Conservation (phyloP, 1,139 yeast genomes). For the Saccharomyces hybrid region DNA sequence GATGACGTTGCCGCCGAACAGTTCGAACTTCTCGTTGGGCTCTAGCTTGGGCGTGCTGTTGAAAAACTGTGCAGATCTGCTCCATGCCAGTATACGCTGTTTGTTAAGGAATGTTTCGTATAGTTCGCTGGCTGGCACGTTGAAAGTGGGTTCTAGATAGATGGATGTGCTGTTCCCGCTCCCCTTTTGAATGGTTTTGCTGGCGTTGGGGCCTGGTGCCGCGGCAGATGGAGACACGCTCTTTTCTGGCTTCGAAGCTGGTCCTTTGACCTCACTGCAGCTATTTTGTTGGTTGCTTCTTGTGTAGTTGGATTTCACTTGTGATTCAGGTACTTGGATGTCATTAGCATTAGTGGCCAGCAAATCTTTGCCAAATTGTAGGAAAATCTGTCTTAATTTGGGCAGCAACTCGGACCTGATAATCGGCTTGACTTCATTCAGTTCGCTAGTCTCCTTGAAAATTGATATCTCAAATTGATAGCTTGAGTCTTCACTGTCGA, state of each 20-base stretch:
- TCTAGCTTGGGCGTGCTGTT: constrained; percentile 16
- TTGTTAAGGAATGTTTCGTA: constrained; percentile 71
- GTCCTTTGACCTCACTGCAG: constrained; percentile 18
- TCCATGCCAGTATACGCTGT: constrained; percentile 79
- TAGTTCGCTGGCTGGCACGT: constrained; percentile 80
- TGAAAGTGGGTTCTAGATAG: constrained; percentile 72
- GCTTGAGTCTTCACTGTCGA: constrained; percentile 80
- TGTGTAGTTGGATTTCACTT: constrained; percentile 63
- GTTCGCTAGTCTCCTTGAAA: constrained; percentile 48
- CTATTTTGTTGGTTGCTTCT: constrained; percentile 49
- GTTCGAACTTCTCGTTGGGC: constrained; percentile 55
- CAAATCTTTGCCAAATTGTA: constrained; percentile 68
- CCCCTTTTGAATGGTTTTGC: constrained; percentile 31
- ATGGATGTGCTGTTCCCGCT: constrained; percentile 62
- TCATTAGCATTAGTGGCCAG: constrained; percentile 72
- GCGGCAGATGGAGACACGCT: constrained; percentile 10
- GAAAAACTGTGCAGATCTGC: constrained; percentile 48
- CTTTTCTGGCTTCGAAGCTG: constrained; percentile 12
- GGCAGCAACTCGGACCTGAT: constrained; percentile 63
- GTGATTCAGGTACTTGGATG: constrained; percentile 68
- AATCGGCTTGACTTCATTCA: constrained; percentile 45
- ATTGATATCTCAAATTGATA: constrained; percentile 73
- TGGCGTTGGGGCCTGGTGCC: constrained; percentile 12
- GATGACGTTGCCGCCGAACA: constrained; percentile 84
- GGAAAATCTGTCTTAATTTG: constrained; percentile 51